phyloP scores from a whole-genome alignment of 495 filamentous ascomycete genomes.

The Penicillium flavigenum region DNA sequence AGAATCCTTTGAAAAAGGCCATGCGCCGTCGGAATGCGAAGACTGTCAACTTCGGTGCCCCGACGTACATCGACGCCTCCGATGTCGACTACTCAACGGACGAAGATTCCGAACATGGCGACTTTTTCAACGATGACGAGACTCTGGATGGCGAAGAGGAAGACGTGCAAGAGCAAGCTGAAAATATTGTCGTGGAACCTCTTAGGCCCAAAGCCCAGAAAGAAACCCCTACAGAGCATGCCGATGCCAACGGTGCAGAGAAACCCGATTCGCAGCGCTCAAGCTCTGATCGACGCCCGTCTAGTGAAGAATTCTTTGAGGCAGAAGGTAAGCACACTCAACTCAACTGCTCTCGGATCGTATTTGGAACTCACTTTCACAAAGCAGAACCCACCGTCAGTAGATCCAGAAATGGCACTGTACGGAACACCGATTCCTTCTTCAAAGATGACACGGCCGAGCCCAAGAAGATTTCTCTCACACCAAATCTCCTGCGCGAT shows the following conservation, averaged over 20 bases:
- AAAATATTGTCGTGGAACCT: slow-evolving; percentile 50
- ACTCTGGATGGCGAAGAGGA: slow-evolving; percentile 43
- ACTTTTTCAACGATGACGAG: slow-evolving; percentile 56
- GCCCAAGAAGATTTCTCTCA: slow-evolving; percentile 96
- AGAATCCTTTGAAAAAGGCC: slow-evolving; percentile 85
- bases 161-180: slow-evolving; percentile 37
- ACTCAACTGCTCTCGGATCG: not conserved
- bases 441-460: slow-evolving; percentile 95
- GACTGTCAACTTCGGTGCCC: slow-evolving; percentile 81
- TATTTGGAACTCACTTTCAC: slow-evolving; percentile 17
- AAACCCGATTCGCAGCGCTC: slow-evolving; percentile 32
- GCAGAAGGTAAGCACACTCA: slow-evolving; percentile 35
- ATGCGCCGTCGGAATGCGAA: slow-evolving; percentile 86
- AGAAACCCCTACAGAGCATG: slow-evolving; percentile 36
- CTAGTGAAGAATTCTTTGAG: slow-evolving; percentile 67
- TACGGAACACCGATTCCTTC: slow-evolving; percentile 90
- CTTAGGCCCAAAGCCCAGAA: slow-evolving; percentile 42
- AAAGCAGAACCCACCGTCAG: slow-evolving; percentile 55
- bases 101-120: slow-evolving; percentile 67
- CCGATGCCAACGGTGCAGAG: slow-evolving; percentile 25
- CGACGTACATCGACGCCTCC: slow-evolving; percentile 87
- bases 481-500: slow-evolving; percentile 89
- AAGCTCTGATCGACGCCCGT: slow-evolving; percentile 45
- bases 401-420: slow-evolving; percentile 77
- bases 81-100: slow-evolving; percentile 87